phyloP scores from a whole-genome alignment of 371 early-diverging fungal species.

The Catenaria anguillulae region DNA sequence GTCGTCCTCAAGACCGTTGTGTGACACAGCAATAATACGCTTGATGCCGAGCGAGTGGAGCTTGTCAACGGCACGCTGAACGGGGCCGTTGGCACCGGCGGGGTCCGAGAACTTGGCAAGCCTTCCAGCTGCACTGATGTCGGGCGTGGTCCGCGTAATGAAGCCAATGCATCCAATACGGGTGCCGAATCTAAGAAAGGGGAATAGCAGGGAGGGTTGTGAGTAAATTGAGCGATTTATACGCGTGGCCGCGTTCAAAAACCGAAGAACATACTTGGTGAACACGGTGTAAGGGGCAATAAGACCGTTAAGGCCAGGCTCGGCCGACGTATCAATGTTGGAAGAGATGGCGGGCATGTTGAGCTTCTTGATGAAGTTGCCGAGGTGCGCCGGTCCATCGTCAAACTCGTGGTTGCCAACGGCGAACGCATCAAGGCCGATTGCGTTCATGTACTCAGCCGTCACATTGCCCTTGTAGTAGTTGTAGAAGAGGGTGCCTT shows the following conservation, averaged over 20 bases:
- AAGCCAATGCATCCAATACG: slow-evolving; percentile 20
- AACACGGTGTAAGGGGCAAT: slow-evolving; percentile 51
- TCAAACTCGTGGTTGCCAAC: too few relatives aligned
- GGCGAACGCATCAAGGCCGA: too few relatives aligned
- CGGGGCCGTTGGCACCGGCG: slow-evolving; percentile 25
- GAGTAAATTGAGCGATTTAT: too few relatives aligned
- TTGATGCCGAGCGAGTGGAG: slow-evolving; percentile 34
- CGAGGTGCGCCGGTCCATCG: too few relatives aligned
- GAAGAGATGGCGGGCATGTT: slow-evolving; percentile 46
- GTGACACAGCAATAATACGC: slow-evolving; percentile 58
- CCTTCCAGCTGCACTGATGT: slow-evolving; percentile 37
- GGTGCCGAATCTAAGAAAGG: too few relatives aligned
- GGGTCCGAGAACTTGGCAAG: slow-evolving; percentile 29
- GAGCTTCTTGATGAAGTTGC: slow-evolving; percentile 30
- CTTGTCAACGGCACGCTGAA: slow-evolving; percentile 41
- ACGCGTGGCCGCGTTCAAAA: too few relatives aligned
- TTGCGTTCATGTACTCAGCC: too few relatives aligned
- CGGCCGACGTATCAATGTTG: too few relatives aligned
- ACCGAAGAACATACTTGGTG: too few relatives aligned
- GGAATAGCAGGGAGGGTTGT: too few relatives aligned
- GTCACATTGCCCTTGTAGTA: too few relatives aligned
- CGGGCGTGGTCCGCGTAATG: slow-evolving; percentile 26
- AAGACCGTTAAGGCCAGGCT: slow-evolving; percentile 23
- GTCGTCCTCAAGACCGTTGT: slow-evolving; percentile 50
- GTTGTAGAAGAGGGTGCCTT: too few relatives aligned